A percentile compares a stretch with the other conserved stretches of the same genome.
These are phyloP conservation scores for Syncephalis plumigaleata DNA, from an alignment of 371 early-diverging fungal species.

Conservation along the genomic window DNA sequence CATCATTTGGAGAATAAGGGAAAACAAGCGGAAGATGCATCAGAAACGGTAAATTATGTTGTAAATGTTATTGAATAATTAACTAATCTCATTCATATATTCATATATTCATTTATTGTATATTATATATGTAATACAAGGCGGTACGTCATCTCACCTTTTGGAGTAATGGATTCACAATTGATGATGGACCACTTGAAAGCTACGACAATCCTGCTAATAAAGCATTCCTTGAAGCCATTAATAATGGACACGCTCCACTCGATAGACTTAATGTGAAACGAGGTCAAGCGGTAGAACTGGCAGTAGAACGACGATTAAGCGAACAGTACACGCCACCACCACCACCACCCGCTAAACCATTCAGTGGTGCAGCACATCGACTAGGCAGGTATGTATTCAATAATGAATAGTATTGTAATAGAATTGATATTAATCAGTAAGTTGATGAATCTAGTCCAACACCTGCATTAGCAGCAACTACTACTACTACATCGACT, in stretches of 20 bases:
- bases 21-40: background rate
- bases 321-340: slow-evolving; percentile 78
- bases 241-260: slow-evolving; percentile 81
- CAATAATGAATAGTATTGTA: background rate
- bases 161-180: slow-evolving; percentile 90
- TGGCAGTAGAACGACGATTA: slow-evolving; percentile 62
- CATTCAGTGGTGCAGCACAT: slow-evolving; percentile 73
- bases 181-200: slow-evolving; percentile 82
- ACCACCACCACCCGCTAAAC: slow-evolving; percentile 49
- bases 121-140: slow-evolving; percentile 6
- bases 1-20: too few species aligned
- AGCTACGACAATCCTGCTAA: slow-evolving; percentile 75
- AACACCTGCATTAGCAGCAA: slow-evolving; percentile 15
- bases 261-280: slow-evolving; percentile 64
- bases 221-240: slow-evolving; percentile 64
- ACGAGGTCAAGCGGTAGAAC: slow-evolving; percentile 82
- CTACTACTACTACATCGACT: slow-evolving; percentile 11
- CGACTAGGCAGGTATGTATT: slow-evolving; percentile 43
- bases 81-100: slow-evolving; percentile 38
- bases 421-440: slow-evolving; percentile 2
- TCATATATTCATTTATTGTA: background rate
- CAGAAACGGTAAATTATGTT: background rate
- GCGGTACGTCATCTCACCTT: slow-evolving; percentile 66
- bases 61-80: background rate
- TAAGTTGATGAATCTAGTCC: too few species aligned